phyloP scores from a whole-genome alignment of 1,284 basidiomycete species.

The Trichosporon sp. region DNA sequence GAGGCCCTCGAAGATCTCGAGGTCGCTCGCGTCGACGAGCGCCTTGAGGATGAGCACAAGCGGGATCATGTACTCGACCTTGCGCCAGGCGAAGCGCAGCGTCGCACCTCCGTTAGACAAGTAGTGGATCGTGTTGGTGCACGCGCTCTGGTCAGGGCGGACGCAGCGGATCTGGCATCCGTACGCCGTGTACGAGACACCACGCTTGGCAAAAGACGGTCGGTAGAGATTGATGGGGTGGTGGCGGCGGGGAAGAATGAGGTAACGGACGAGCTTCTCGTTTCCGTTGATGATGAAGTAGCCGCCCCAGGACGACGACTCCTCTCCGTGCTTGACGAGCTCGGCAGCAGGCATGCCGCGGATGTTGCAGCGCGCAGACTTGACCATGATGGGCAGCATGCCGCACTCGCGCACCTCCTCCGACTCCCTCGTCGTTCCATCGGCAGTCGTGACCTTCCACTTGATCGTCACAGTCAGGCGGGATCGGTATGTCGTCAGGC shows the following conservation, averaged over 20 bases:
- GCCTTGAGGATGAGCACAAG: conserved; percentile 97
- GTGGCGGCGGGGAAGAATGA: conserved; percentile 63
- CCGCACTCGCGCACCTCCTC: conserved; percentile 83
- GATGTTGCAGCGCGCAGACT: conserved; percentile 94
- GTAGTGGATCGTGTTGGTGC: conserved; percentile 95
- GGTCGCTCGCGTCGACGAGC: conserved; percentile 87
- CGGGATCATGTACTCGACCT: conserved; percentile 98
- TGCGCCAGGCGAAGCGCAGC: conserved; percentile 92
- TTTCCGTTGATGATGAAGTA: conserved; percentile 99
- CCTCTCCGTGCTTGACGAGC: conserved; percentile 85
- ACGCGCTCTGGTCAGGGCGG: conserved; percentile 80
- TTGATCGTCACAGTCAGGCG: conserved; percentile 84
- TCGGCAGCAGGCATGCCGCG: conserved; percentile 76
- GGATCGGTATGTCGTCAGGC: conserved; percentile 53
- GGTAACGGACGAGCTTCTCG: conserved; percentile 95
- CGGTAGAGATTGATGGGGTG: conserved; percentile 66
- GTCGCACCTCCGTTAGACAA: conserved; percentile 93
- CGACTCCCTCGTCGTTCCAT: conserved; percentile 50
- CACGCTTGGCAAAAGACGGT: conserved; percentile 86
- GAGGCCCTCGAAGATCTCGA: conserved; percentile 96
- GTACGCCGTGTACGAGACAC: conserved; percentile 88
- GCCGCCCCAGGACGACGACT: conserved; percentile 96
- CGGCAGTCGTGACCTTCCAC: conserved; percentile 73
- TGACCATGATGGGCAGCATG: conserved; percentile 90
- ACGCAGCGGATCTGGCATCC: conserved; percentile 95